Evolutionary conservation across 2,329 filamentous ascomycete species (phyloP).

Genomic region (Orbilia javanica): DNA sequence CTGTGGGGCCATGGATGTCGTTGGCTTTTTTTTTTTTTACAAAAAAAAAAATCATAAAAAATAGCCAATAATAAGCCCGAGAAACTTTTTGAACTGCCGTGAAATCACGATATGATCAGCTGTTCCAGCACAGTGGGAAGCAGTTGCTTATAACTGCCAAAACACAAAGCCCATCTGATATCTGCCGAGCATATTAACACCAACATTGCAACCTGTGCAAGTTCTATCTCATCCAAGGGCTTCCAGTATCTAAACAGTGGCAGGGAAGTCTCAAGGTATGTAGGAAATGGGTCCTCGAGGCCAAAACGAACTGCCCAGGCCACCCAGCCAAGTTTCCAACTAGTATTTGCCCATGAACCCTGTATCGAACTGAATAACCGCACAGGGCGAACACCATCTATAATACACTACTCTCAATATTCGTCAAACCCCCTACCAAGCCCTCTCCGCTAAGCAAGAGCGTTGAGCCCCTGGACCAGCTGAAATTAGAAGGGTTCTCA

Average conservation of each 20-base stretch:
- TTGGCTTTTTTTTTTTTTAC: neutral
- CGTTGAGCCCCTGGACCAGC: slow-evolving; percentile 2
- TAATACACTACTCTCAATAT: slow-evolving; percentile 29
- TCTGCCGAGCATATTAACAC: neutral
- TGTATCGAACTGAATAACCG: slow-evolving; percentile 23
- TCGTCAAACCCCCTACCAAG: slow-evolving; percentile 4
- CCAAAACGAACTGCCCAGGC: neutral
- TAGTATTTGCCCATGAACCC: slow-evolving; percentile 8
- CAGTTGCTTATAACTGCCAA: neutral
- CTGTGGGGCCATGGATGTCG: neutral
- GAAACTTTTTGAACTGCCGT: slow-evolving; percentile 9
- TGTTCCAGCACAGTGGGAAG: neutral
- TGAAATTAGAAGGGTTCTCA: slow-evolving; percentile 15
- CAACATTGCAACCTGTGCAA: slow-evolving; percentile 4
- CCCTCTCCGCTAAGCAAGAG: neutral
- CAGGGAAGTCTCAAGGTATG: too few relatives aligned
- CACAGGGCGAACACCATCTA: slow-evolving; percentile 52
- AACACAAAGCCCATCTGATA: neutral
- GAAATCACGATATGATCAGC: slow-evolving; percentile 30
- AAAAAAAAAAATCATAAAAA: neutral
- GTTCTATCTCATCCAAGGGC: slow-evolving; percentile 30
- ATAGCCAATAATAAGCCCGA: slow-evolving; percentile 16
- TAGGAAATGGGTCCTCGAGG: neutral
- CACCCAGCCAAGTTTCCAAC: neutral
- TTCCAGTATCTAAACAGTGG: too few relatives aligned